Evolutionary conservation across 768 basidiomycete species (phyloP).

Genomic region (Lactarius tabidus): DNA sequence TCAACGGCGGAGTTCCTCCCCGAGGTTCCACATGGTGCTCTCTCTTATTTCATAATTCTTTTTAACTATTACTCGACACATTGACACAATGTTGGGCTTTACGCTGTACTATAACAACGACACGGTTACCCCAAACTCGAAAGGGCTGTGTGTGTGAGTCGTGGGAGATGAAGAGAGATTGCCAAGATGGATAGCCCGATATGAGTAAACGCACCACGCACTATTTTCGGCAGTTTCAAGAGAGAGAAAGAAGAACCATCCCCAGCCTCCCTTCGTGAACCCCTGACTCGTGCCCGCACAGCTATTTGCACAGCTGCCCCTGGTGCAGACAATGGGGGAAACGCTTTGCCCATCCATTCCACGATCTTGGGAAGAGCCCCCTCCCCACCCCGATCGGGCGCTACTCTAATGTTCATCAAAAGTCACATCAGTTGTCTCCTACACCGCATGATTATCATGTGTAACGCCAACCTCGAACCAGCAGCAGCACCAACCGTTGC

Average conservation of each 20-base stretch:
- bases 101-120: not conserved
- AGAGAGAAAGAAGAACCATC: not conserved
- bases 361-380: not conserved
- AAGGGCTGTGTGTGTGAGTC: not conserved
- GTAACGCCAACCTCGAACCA: not conserved
- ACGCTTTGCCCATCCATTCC: not conserved
- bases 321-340: not conserved
- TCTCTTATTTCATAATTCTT: not conserved
- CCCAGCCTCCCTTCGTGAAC: not conserved
- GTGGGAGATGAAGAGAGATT: not conserved
- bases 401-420: not conserved
- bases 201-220: not conserved
- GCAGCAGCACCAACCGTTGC: not conserved
- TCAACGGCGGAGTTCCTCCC: not conserved
- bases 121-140: not conserved
- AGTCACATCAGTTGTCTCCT: slow-evolving; percentile 13
- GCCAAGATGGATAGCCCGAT: not conserved
- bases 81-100: not conserved
- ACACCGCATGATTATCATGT: slow-evolving; percentile 4
- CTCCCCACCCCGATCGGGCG: not conserved
- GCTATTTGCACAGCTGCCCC: slow-evolving; percentile 1
- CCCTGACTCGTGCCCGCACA: not conserved
- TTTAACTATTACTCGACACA: no score
- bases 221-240: not conserved
- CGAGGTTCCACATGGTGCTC: not conserved